Conservation (phyloP, 257 asterid genomes). For the Scutellaria barbata region DNA sequence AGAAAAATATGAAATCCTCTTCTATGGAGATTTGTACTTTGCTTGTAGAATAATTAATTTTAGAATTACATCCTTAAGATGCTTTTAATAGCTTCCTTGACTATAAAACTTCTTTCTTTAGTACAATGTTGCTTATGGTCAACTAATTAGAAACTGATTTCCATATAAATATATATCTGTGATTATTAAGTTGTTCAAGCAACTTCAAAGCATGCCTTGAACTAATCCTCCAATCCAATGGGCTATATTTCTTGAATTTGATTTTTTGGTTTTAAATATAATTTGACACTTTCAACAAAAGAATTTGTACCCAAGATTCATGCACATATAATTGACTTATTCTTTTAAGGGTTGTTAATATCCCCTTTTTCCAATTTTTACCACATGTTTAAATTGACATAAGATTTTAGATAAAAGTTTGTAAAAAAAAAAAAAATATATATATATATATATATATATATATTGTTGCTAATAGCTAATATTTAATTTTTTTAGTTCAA, state of each 20-base stretch:
- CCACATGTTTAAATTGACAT: not conserved
- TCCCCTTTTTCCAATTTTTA: not conserved
- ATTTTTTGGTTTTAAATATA: not conserved
- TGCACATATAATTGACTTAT: conserved; percentile 31
- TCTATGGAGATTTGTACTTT: not conserved
- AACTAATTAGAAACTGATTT: conserved; percentile 26
- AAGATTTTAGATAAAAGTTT: not conserved
- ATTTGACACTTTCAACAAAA: not conserved
- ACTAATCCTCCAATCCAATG: conserved; percentile 30
- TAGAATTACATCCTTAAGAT: conserved; percentile 18
- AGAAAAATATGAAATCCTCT: not conserved
- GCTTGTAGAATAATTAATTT: conserved; percentile 20
- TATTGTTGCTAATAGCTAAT: no score
- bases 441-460: no score
- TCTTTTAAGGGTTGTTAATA: not conserved
- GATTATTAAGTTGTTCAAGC: conserved; percentile 32
- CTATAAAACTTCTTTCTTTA: conserved; percentile 26
- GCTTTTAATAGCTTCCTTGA: conserved; percentile 42
- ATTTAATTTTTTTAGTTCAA: no score
- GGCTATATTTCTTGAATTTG: conserved; percentile 15
- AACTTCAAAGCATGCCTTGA: conserved; percentile 36
- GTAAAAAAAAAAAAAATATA: no score
- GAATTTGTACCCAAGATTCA: conserved; percentile 31
- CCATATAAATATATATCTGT: not conserved
- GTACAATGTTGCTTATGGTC: conserved; percentile 38